Conservation (phyloP, 2,329 filamentous ascomycete species). For the Zopfia rhizophila region DNA sequence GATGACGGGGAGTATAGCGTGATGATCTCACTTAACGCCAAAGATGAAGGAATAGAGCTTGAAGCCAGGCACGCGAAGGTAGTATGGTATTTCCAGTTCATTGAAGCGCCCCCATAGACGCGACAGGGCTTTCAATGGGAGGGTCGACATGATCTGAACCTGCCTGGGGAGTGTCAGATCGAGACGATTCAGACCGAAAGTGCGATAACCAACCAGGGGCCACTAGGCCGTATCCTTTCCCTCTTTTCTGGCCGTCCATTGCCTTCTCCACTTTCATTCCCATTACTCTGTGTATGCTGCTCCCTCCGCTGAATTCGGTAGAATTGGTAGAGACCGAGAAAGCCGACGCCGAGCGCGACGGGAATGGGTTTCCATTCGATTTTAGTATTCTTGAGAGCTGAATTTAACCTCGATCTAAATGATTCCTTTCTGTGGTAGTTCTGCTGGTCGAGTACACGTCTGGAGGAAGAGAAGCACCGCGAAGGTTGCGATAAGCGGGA, state of each 20-base stretch:
- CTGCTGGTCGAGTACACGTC: slow-evolving; percentile 53
- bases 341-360: slow-evolving; percentile 83
- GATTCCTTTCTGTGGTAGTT: slow-evolving; percentile 59
- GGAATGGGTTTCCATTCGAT: slow-evolving; percentile 93
- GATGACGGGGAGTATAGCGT: slow-evolving; percentile 48
- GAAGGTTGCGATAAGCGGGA: slow-evolving; percentile 32
- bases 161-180: slow-evolving; percentile 64
- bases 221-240: slow-evolving; percentile 78
- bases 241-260: slow-evolving; percentile 62
- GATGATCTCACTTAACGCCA: slow-evolving; percentile 74
- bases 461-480: slow-evolving; percentile 53
- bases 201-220: slow-evolving; percentile 75
- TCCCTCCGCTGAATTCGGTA: slow-evolving; percentile 74
- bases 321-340: slow-evolving; percentile 84
- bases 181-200: background rate
- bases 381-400: slow-evolving; percentile 70
- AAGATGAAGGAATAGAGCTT: slow-evolving; percentile 91
- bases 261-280: slow-evolving; percentile 60
- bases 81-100: slow-evolving; percentile 87
- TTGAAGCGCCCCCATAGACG: slow-evolving; percentile 92
- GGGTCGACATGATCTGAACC: slow-evolving; percentile 91
- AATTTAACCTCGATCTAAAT: slow-evolving; percentile 67
- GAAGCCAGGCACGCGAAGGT: slow-evolving; percentile 87
- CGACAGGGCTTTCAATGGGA: slow-evolving; percentile 90
- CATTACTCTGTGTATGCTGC: slow-evolving; percentile 52